A percentile compares a stretch with the other conserved stretches of the same genome.
These are phyloP conservation scores for Monosporascus ibericus DNA, from an alignment of 2,329 filamentous ascomycete genomes.

Conservation along the genomic window DNA sequence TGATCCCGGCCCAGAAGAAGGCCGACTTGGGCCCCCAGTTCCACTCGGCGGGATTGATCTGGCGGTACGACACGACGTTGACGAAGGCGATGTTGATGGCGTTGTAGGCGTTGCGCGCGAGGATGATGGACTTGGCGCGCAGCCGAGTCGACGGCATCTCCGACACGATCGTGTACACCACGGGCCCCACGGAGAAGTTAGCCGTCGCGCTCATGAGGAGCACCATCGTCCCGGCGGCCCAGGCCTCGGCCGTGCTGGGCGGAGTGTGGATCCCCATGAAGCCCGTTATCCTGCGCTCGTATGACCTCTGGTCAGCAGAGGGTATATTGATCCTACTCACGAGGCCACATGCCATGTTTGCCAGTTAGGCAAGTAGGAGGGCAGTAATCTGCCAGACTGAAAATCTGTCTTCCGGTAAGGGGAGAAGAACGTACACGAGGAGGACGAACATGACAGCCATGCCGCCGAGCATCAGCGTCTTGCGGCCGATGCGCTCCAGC, in stretches of 20 bases:
- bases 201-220: slow-evolving; percentile 37
- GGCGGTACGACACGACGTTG: slow-evolving; percentile 31
- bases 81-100: slow-evolving; percentile 34
- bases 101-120: slow-evolving; percentile 38
- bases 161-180: slow-evolving; percentile 40
- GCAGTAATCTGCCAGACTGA: not conserved
- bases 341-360: too few species aligned
- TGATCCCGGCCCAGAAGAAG: slow-evolving; percentile 31
- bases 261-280: slow-evolving; percentile 21
- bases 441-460: slow-evolving; percentile 32
- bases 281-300: slow-evolving; percentile 20
- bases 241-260: slow-evolving; percentile 36
- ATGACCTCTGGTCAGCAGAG: too few species aligned
- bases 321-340: too few species aligned
- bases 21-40: slow-evolving; percentile 34
- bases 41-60: slow-evolving; percentile 29
- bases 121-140: slow-evolving; percentile 38
- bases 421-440: slow-evolving; percentile 28
- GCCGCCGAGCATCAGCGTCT: slow-evolving; percentile 33
- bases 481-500: slow-evolving; percentile 32
- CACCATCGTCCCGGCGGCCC: slow-evolving; percentile 35
- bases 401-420: not conserved
- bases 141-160: slow-evolving; percentile 40
- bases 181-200: slow-evolving; percentile 39
- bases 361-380: not conserved